These are phyloP conservation scores for Gossypioides kirkii DNA, from an alignment of 345 rosid genomes.

Conservation along the genomic window DNA sequence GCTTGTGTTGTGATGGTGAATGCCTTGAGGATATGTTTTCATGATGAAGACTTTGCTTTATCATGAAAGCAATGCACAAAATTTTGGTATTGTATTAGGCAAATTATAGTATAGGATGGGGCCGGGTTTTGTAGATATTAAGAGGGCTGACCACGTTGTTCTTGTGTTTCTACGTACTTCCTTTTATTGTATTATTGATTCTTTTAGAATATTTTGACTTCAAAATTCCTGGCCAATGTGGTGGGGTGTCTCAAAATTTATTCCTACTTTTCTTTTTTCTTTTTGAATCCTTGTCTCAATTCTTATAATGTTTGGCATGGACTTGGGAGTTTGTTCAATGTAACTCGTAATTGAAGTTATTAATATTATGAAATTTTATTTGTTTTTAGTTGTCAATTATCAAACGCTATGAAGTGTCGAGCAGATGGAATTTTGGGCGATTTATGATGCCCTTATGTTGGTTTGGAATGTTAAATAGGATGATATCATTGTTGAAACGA, in stretches of 20 bases:
- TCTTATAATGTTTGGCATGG: neutral
- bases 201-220: conserved; percentile 29
- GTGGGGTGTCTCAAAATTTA: conserved; percentile 7
- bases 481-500: too few relatives aligned
- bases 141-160: conserved; percentile 32
- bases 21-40: neutral
- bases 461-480: too few relatives aligned
- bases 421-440: too few relatives aligned
- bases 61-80: conserved; percentile 13
- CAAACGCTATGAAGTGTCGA: too few relatives aligned
- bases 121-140: conserved; percentile 33
- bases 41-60: neutral
- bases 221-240: conserved; percentile 5
- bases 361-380: neutral
- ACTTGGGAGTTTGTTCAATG: conserved; percentile 9
- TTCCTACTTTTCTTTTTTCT: neutral
- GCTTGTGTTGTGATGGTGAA: neutral
- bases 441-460: too few relatives aligned
- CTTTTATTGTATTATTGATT: conserved; percentile 22
- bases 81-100: conserved; percentile 18
- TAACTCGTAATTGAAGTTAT: too few relatives aligned
- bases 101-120: conserved; percentile 19
- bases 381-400: neutral
- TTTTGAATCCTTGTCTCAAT: neutral
- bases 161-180: conserved; percentile 18